Evolutionary conservation across 2,329 filamentous ascomycete genomes (phyloP).

Genomic region (Endoconidiophora polonica): DNA sequence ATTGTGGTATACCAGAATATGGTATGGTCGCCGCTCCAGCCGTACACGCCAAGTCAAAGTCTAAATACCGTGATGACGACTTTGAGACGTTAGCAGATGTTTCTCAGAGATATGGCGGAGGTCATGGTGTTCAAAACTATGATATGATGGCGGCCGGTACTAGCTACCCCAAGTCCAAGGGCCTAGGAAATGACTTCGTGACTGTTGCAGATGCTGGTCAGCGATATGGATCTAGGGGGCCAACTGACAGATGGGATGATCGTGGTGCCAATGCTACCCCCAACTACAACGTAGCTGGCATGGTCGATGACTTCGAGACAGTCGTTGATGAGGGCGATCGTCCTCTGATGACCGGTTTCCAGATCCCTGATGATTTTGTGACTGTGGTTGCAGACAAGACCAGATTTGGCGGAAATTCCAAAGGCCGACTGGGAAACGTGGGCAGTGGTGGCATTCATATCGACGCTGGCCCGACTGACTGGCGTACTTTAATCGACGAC

Average conservation of each 20-base stretch:
- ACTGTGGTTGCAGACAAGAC: constrained; percentile 1
- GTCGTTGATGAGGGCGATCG: constrained; percentile 3
- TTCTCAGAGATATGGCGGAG: constrained; percentile 5
- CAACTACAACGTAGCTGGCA: neutral
- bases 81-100: constrained; percentile 3
- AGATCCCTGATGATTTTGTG: constrained; percentile 7
- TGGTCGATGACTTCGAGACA: constrained; percentile 6
- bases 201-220: constrained; percentile 1
- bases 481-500: constrained; percentile 1
- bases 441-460: constrained; percentile 5
- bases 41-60: too few relatives aligned
- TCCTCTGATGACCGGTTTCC: neutral
- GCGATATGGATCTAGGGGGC: neutral
- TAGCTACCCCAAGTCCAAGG: neutral
- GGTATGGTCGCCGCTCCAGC: too few relatives aligned
- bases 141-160: too few relatives aligned
- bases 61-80: neutral
- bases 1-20: too few relatives aligned
- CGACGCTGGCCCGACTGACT: neutral
- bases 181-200: neutral
- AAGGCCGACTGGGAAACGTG: too few relatives aligned
- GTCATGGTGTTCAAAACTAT: too few relatives aligned
- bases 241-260: too few relatives aligned
- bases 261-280: neutral
- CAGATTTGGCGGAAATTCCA: too few relatives aligned